Conservation (phyloP, 2,329 filamentous ascomycete genomes). For the Fusarium algeriense region DNA sequence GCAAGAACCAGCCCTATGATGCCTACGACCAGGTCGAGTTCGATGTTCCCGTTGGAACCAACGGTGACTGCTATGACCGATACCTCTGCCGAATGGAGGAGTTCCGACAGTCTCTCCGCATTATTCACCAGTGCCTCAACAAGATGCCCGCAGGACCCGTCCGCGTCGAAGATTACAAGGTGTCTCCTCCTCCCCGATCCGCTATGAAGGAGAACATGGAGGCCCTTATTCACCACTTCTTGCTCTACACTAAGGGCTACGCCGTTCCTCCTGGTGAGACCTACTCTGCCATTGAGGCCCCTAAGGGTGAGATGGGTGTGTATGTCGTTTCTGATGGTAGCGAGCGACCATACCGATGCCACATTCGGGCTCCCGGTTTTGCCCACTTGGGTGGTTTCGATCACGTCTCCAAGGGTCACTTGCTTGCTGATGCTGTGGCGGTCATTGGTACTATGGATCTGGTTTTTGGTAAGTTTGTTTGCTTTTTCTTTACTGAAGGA, state of each 20-base stretch:
- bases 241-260: conserved; percentile 99
- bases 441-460: conserved; percentile 93
- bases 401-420: conserved; percentile 89
- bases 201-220: conserved; percentile 99
- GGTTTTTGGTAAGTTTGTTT: conserved; percentile 77
- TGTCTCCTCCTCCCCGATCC: conserved; percentile 91
- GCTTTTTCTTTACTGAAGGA: not conserved
- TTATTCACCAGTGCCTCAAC: conserved; percentile 99
- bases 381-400: conserved; percentile 96
- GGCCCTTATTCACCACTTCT: conserved; percentile 98
- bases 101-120: conserved; percentile 97
- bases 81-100: conserved; percentile 99
- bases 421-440: conserved; percentile 95
- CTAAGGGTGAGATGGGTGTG: conserved; percentile 99
- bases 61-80: conserved; percentile 99
- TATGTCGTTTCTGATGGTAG: conserved; percentile 96
- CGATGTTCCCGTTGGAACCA: conserved; percentile 94
- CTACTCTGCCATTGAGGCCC: conserved; percentile 98
- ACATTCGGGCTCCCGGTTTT: conserved; percentile 96
- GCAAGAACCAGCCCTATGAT: conserved; percentile 97
- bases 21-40: conserved; percentile 99
- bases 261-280: conserved; percentile 97
- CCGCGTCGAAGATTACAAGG: conserved; percentile 98
- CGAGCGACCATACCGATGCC: conserved; percentile 96
- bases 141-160: conserved; percentile 97